Conservation (phyloP, 2,329 filamentous ascomycete genomes). For the Microdochium trichocladiopsis region DNA sequence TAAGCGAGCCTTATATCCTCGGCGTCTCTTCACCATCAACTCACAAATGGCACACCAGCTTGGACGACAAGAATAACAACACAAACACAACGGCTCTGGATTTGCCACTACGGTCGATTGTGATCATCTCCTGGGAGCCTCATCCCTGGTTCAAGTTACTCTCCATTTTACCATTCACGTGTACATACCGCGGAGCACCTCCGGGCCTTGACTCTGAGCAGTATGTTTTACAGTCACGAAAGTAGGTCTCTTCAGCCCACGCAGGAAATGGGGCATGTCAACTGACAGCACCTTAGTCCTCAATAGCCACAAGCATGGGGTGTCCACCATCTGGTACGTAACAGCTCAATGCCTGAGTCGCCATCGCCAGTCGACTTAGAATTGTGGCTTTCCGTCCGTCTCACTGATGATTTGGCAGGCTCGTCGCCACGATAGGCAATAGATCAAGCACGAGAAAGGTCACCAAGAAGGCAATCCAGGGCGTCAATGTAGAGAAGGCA, state of each 20-base stretch:
- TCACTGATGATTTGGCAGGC: slow-evolving; percentile 44
- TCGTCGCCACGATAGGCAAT: slow-evolving; percentile 80
- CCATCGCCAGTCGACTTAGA: neutral
- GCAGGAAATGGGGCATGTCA: neutral
- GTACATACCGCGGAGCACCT: neutral
- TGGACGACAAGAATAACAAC: too few species aligned
- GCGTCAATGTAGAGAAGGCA: slow-evolving; percentile 80
- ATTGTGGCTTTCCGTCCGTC: neutral
- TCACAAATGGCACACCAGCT: neutral
- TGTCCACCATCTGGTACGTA: slow-evolving; percentile 93
- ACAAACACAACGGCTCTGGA: neutral
- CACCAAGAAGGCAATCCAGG: slow-evolving; percentile 77
- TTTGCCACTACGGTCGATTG: too few species aligned
- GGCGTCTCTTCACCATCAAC: neutral
- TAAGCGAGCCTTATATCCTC: neutral
- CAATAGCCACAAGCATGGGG: slow-evolving; percentile 79
- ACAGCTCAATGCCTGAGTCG: slow-evolving; percentile 13
- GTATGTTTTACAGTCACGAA: slow-evolving; percentile 95
- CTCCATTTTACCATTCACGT: too few species aligned
- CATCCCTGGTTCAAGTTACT: too few species aligned
- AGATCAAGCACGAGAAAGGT: slow-evolving; percentile 66
- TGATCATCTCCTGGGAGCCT: too few species aligned
- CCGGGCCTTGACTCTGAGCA: neutral
- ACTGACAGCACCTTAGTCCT: slow-evolving; percentile 51
- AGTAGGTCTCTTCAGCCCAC: slow-evolving; percentile 52